Evolutionary conservation across 805 yeast species (phyloP).

Genomic region (Myxozyma mucilagina): DNA sequence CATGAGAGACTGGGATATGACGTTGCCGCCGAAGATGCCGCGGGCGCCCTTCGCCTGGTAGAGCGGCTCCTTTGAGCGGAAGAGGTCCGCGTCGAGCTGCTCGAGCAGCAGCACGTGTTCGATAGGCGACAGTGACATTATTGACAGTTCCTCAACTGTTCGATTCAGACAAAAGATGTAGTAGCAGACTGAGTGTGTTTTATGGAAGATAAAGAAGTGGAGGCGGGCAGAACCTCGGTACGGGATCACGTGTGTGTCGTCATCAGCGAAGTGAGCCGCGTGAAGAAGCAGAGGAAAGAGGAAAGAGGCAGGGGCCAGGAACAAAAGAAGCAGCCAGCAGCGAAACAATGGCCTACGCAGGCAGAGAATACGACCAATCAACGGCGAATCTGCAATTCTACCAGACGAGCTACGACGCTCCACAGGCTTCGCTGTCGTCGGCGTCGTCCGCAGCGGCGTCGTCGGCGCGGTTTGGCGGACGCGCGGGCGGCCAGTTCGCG

Average conservation of each 20-base stretch:
- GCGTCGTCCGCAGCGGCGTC: conserved; percentile 42
- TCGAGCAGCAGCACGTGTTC: conserved; percentile 32
- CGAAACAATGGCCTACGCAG: neutral
- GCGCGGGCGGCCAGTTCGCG: conserved; percentile 3
- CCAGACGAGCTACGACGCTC: conserved; percentile 36
- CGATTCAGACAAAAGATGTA: neutral
- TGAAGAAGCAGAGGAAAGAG: neutral
- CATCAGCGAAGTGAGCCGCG: neutral
- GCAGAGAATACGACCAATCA: neutral
- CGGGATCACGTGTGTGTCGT: neutral
- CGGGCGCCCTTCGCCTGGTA: conserved; percentile 30
- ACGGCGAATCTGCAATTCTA: conserved; percentile 38
- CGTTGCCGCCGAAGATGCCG: conserved; percentile 35
- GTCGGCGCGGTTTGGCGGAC: conserved; percentile 28
- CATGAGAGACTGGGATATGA: conserved; percentile 33
- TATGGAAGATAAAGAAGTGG: neutral
- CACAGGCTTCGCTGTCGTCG: conserved; percentile 36
- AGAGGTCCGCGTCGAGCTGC: conserved; percentile 32
- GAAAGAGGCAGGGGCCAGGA: neutral
- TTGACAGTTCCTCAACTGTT: no score
- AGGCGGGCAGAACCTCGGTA: neutral
- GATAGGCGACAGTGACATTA: conserved; percentile 9
- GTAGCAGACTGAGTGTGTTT: neutral
- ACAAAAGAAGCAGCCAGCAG: neutral
- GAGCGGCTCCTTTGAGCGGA: conserved; percentile 25